Percentiles rank a stretch among this genome's conserved stretches.
phyloP scores from a whole-genome alignment of 495 filamentous ascomycete species.

The Talaromyces wortmannii region DNA sequence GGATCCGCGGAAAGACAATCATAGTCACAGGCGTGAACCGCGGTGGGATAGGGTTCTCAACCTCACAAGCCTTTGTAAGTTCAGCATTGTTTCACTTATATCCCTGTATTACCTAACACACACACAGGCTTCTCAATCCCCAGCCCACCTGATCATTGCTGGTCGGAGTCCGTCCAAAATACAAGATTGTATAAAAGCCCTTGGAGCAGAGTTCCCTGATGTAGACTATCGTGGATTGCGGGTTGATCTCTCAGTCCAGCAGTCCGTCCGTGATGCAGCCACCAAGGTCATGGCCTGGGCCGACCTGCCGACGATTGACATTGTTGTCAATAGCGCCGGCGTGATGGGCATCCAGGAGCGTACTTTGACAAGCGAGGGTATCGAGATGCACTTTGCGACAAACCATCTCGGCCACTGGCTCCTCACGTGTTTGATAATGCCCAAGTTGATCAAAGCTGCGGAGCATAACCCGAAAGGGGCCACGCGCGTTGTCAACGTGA shows the following conservation, averaged over 20 bases:
- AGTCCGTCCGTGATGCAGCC: constrained; percentile 32
- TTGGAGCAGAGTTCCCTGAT: constrained; percentile 24
- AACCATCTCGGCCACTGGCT: constrained; percentile 22
- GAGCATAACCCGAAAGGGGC: constrained; percentile 22
- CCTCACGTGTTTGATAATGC: constrained; percentile 27
- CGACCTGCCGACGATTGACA: constrained; percentile 29
- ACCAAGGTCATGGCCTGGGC: constrained; percentile 28
- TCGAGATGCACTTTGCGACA: constrained; percentile 19
- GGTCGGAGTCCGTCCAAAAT: constrained; percentile 31
- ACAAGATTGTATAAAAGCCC: constrained; percentile 22
- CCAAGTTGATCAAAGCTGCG: constrained; percentile 32
- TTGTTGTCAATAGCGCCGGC: constrained; percentile 37
- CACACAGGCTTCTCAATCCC: constrained; percentile 31
- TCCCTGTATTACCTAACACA: not conserved
- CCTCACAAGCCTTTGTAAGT: constrained; percentile 30
- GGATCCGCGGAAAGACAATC: constrained; percentile 29
- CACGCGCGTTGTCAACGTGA: constrained; percentile 37
- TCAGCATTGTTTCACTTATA: not conserved
- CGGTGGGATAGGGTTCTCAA: constrained; percentile 31
- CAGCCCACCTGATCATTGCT: constrained; percentile 30
- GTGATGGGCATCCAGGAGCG: constrained; percentile 18
- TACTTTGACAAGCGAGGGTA: constrained; percentile 17
- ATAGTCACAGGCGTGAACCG: constrained; percentile 36
- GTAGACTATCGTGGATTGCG: constrained; percentile 30
- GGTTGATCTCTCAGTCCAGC: constrained; percentile 37